These are phyloP conservation scores for Lipomyces spencermartinsiae DNA, from an alignment of 805 yeast genomes.

Conservation along the genomic window DNA sequence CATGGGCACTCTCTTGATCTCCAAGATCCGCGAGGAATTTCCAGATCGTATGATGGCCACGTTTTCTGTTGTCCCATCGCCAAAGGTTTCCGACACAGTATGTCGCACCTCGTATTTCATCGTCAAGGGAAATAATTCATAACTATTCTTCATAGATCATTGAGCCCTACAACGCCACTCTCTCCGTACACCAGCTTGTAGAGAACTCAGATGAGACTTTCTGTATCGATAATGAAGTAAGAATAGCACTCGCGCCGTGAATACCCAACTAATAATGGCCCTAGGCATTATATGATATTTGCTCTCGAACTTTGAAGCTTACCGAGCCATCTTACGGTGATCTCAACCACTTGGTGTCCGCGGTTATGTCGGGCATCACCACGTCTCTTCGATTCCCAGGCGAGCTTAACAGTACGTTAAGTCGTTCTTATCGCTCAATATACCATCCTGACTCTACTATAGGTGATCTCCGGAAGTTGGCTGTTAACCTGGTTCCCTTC, in stretches of 20 bases:
- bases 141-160: conserved; percentile 52
- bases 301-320: conserved; percentile 82
- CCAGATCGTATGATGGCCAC: conserved; percentile 98
- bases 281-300: conserved; percentile 81
- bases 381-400: conserved; percentile 96
- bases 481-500: conserved; percentile 94
- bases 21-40: conserved; percentile 88
- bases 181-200: conserved; percentile 90
- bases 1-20: conserved; percentile 88
- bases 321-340: conserved; percentile 79
- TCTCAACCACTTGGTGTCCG: conserved; percentile 81
- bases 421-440: not conserved
- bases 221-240: conserved; percentile 85
- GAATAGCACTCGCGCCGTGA: not conserved
- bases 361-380: conserved; percentile 95
- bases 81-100: conserved; percentile 86
- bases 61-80: conserved; percentile 93
- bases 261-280: not conserved
- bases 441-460: not conserved
- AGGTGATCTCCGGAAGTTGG: conserved; percentile 89
- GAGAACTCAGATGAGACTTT: conserved; percentile 92
- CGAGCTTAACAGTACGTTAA: conserved; percentile 65
- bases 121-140: not conserved
- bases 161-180: conserved; percentile 93
- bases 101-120: not conserved